Base-by-base conservation (phyloP, 2,329 filamentous ascomycete species). In the Nectriaceae sp. region DNA sequence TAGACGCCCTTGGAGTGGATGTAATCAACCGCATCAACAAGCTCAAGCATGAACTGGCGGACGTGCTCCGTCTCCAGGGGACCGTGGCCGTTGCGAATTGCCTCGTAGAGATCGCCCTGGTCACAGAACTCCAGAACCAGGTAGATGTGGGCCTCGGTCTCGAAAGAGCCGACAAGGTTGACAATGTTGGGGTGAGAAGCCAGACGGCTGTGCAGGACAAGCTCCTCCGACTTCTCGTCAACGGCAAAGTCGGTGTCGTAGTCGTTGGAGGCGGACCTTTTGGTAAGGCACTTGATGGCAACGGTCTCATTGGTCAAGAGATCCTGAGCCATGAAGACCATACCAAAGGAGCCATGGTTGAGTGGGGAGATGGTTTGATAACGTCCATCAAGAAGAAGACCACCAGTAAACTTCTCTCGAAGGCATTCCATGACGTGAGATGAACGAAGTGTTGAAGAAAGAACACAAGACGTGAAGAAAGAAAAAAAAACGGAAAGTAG, bases 331-430 rank as follows among this genome's bases (percentile, higher is more conserved):
- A 91, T 86, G 73, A 97, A 97, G 63, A 99, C 94, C 90, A 97
- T 95, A 67, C 94, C 94, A 67, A 97, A 99, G 47, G 94, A 97
- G 62, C 94, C 94, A 80, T 97, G 91, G 69, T 99, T 99, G 75
- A 99, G 88, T 49, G 94, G 92, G 60, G 92, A 89, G 65, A 97
- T 80, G 47, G 92, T 96, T 74, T 89, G 80, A 71, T 94, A 99
- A 60, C 94, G 92, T 70, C 90, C 91, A 68, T 89, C 85, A 67
- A 96, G 85, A 67, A 96, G 75, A 72, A 88, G 83, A 71, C 88
- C 90, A 71, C 84, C 78, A 66, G 84, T 77, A 74, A 96, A 94
- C 66, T 85, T 81, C 74, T 91, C 84, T 75, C 86, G 85, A 78
- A 96, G 83, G 78, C 90, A 96, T 75, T 91, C 89, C 90, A 96